A percentile compares a stretch with the other conserved stretches of the same genome.
These are phyloP conservation scores for Verticillium tricorpus DNA, from an alignment of 2,329 filamentous ascomycete genomes.

Conservation along the genomic window DNA sequence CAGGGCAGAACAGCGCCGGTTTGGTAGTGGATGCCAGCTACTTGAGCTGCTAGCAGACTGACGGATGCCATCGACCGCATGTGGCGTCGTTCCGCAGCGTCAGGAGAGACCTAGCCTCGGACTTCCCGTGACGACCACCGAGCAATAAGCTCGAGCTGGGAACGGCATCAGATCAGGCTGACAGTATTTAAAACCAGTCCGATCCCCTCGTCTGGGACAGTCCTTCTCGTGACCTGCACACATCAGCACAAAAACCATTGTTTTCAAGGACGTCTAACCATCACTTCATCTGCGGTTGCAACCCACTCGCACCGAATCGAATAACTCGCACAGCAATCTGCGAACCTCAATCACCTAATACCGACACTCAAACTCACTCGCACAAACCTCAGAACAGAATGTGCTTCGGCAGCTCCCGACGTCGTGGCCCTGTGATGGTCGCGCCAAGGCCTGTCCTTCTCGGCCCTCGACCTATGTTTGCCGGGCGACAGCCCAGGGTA, in stretches of 20 bases:
- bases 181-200: neutral
- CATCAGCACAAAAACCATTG: neutral
- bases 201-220: neutral
- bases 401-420: neutral
- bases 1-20: neutral
- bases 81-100: neutral
- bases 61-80: neutral
- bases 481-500: neutral
- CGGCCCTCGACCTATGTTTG: neutral
- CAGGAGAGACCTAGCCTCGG: neutral
- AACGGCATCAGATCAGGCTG: neutral
- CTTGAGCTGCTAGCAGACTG: neutral
- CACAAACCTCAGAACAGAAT: neutral
- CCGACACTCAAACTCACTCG: no score
- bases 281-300: no score
- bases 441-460: neutral
- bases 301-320: no score
- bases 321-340: neutral
- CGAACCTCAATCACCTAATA: neutral
- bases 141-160: neutral
- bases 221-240: neutral
- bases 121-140: neutral
- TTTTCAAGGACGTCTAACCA: no score
- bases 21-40: neutral
- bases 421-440: neutral